Evolutionary conservation across 495 filamentous ascomycete genomes (phyloP).

Genomic region (Hypoxylon rickii): DNA sequence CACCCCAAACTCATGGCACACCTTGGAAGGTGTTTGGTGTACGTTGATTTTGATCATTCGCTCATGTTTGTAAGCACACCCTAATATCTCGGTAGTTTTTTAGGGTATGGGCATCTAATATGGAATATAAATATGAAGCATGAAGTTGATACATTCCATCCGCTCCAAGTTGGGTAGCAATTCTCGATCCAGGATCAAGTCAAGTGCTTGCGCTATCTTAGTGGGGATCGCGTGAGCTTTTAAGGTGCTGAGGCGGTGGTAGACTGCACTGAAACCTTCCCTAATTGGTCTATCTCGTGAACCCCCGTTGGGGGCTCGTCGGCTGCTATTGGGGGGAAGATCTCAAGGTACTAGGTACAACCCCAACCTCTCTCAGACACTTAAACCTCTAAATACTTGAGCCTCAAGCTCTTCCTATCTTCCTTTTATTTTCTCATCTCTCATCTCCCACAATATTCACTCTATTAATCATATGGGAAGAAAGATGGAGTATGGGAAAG

Average conservation of each 20-base stretch:
- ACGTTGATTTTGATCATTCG: no score
- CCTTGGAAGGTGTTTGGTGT: no score
- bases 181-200: no score
- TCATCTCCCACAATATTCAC: background rate
- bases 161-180: no score
- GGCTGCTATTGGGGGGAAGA: constrained; percentile 7
- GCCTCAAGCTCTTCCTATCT: background rate
- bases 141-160: no score
- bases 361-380: constrained; percentile 21
- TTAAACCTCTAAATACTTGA: background rate
- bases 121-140: no score
- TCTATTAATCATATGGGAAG: background rate
- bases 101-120: no score
- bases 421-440: background rate
- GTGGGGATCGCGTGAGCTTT: constrained; percentile 23
- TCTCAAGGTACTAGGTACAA: constrained; percentile 3
- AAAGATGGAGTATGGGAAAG: constrained; percentile 30
- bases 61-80: no score
- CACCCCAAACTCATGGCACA: no score
- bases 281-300: constrained; percentile 12
- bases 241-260: background rate
- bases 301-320: constrained; percentile 3
- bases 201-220: constrained; percentile 24
- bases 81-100: no score
- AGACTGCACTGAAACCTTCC: constrained; percentile 9